These are phyloP conservation scores for Nitzschia inconspicua DNA, from an alignment of 108 stramenopile species.

Conservation along the genomic window DNA sequence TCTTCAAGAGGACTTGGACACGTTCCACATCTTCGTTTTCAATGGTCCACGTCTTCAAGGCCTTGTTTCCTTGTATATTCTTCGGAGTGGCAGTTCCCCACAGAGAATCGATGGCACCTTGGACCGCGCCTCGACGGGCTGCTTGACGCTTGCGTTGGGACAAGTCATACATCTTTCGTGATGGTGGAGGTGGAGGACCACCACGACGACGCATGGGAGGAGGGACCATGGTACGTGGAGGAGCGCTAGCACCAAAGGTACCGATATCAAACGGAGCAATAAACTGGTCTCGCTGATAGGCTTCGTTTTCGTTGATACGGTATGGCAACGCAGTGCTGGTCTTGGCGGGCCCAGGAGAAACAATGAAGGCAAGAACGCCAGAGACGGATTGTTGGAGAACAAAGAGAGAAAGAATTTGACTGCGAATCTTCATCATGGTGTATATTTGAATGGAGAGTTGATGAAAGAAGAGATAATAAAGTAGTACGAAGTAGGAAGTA, in stretches of 20 bases:
- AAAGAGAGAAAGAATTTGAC: conserved; percentile 1
- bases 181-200: neutral
- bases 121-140: conserved; percentile 1
- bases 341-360: neutral
- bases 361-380: conserved; percentile 2
- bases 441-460: too few species aligned
- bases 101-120: conserved; percentile 1
- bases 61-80: conserved; percentile 5
- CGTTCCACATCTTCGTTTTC: conserved; percentile 1
- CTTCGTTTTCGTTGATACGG: conserved; percentile 1
- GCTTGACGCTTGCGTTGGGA: neutral
- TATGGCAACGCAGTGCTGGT: conserved; percentile 3
- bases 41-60: conserved; percentile 9
- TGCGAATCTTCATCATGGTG: conserved; percentile 11
- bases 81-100: neutral
- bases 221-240: too few species aligned
- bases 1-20: conserved; percentile 4
- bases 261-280: neutral
- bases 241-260: too few species aligned
- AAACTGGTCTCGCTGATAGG: neutral
- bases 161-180: neutral
- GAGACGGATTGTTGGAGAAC: conserved; percentile 4
- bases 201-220: neutral
- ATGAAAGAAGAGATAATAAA: neutral
- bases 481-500: neutral